These are phyloP conservation scores for Priceomyces carsonii DNA, from an alignment of 805 yeast species.

Conservation along the genomic window DNA sequence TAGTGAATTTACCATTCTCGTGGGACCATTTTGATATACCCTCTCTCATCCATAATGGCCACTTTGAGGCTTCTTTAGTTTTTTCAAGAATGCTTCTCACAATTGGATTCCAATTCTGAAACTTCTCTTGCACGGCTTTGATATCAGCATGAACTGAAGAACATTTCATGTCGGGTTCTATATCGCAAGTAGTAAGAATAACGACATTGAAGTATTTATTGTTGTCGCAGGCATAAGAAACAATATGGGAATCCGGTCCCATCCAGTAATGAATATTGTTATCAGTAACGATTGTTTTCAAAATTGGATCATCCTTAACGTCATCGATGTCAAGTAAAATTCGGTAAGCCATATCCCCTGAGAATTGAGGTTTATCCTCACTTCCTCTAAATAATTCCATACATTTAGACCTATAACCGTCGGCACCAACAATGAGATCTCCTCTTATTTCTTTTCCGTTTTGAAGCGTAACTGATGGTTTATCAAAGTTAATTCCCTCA, in stretches of 20 bases:
- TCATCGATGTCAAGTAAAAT: constrained; percentile 13
- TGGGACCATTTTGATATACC: constrained; percentile 15
- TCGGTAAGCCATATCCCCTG: constrained; percentile 12
- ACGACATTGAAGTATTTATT: constrained; percentile 16
- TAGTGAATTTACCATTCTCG: constrained; percentile 14
- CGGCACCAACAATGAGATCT: constrained; percentile 31
- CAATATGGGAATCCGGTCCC: constrained; percentile 17
- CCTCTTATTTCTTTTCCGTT: constrained; percentile 20
- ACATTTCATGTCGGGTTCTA: constrained; percentile 13
- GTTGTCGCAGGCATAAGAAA: constrained; percentile 16
- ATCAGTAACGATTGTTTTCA: constrained; percentile 15
- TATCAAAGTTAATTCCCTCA: constrained; percentile 18
- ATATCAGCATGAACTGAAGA: constrained; percentile 17
- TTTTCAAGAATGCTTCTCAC: constrained; percentile 14
- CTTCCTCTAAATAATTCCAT: constrained; percentile 15
- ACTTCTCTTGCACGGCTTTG: constrained; percentile 11
- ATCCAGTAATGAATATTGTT: constrained; percentile 17
- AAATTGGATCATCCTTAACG: constrained; percentile 14
- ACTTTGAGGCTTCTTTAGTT: constrained; percentile 15
- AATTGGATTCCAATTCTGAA: constrained; percentile 14
- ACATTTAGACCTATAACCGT: constrained; percentile 25
- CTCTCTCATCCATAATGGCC: constrained; percentile 19
- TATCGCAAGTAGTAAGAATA: constrained; percentile 16
- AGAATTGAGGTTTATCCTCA: constrained; percentile 10
- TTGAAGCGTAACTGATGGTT: constrained; percentile 22